Conservation (phyloP, 371 early-diverging fungal species). For the Mucor plumbeus region DNA sequence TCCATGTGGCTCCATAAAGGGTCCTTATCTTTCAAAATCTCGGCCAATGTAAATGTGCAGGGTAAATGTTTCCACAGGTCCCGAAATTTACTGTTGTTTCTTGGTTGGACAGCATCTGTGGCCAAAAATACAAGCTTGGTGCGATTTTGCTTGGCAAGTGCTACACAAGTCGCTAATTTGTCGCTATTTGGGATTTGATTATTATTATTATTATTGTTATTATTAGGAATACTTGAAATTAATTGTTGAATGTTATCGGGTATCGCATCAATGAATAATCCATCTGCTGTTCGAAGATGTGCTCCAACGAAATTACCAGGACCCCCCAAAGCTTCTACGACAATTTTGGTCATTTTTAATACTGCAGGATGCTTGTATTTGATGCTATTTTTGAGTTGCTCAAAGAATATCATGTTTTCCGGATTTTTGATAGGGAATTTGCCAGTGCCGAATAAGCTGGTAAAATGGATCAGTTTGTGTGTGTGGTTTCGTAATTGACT, state of each 20-base stretch:
- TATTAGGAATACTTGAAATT: conserved; percentile 15
- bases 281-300: conserved; percentile 63
- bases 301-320: conserved; percentile 57
- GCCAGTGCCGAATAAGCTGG: conserved; percentile 55
- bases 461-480: conserved; percentile 53
- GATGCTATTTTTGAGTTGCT: conserved; percentile 44
- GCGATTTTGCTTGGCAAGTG: conserved; percentile 30
- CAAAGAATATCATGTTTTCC: conserved; percentile 42
- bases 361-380: conserved; percentile 54
- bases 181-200: neutral
- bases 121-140: conserved; percentile 58
- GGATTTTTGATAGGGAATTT: conserved; percentile 50
- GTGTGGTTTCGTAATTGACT: conserved; percentile 33
- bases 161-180: conserved; percentile 20
- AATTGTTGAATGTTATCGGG: conserved; percentile 46
- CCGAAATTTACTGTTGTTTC: conserved; percentile 39
- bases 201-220: too few relatives aligned
- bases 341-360: conserved; percentile 46
- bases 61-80: conserved; percentile 52
- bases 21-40: conserved; percentile 36
- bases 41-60: conserved; percentile 63
- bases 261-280: conserved; percentile 54
- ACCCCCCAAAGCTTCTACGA: conserved; percentile 57
- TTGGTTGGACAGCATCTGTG: conserved; percentile 58
- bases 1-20: conserved; percentile 31